These are phyloP conservation scores for Phaeosphaeriaceae sp. DNA, from an alignment of 2,329 filamentous ascomycete genomes.

Conservation along the genomic window DNA sequence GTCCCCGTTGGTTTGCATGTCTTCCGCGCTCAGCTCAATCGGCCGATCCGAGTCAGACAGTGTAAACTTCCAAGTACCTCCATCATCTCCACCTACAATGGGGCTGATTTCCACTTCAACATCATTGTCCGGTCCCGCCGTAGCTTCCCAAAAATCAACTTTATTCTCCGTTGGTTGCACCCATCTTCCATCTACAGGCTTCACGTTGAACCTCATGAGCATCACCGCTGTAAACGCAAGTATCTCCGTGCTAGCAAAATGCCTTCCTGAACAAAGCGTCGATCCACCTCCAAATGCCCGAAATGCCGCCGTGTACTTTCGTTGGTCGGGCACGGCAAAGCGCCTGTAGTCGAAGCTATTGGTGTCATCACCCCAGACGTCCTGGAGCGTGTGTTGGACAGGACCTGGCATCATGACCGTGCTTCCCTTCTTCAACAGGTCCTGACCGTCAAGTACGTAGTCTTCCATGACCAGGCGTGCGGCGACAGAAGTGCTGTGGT, in stretches of 20 bases:
- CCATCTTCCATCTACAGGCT: constrained; percentile 18
- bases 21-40: not conserved
- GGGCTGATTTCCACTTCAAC: constrained; percentile 9
- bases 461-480: constrained; percentile 37
- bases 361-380: not conserved
- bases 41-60: not conserved
- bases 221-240: constrained; percentile 30
- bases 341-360: not conserved
- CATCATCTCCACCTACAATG: not conserved
- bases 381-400: constrained; percentile 24
- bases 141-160: no score
- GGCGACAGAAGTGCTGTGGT: constrained; percentile 42
- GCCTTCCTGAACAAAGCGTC: constrained; percentile 40
- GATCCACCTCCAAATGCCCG: constrained; percentile 35
- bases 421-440: constrained; percentile 10
- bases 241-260: constrained; percentile 42
- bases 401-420: constrained; percentile 34
- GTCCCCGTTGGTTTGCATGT: not conserved
- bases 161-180: constrained; percentile 13
- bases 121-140: constrained; percentile 20
- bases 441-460: constrained; percentile 29
- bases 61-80: not conserved
- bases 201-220: constrained; percentile 34
- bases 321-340: not conserved
- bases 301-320: constrained; percentile 20